Evolutionary conservation across 805 yeast genomes (phyloP).

Genomic region (Lipomyces yamadae): DNA sequence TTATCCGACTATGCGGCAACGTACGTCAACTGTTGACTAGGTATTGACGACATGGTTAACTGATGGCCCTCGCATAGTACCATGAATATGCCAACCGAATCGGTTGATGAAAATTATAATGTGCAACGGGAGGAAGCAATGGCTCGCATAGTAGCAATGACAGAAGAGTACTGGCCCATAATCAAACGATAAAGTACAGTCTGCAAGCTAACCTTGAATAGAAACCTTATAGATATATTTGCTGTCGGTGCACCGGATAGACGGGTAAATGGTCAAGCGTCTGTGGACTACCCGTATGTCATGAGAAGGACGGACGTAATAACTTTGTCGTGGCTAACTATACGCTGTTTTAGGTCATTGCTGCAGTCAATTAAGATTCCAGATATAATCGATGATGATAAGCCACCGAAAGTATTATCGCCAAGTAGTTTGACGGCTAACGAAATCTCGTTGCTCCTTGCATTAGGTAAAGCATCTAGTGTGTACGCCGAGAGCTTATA

Average conservation of each 20-base stretch:
- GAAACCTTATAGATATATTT: constrained; percentile 36
- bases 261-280: constrained; percentile 22
- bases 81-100: constrained; percentile 26
- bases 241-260: constrained; percentile 36
- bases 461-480: constrained; percentile 26
- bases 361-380: constrained; percentile 19
- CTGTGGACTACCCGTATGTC: constrained; percentile 29
- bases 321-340: neutral
- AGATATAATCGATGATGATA: neutral
- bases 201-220: constrained; percentile 7
- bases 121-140: constrained; percentile 31
- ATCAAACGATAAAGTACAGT: neutral
- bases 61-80: constrained; percentile 8
- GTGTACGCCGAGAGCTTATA: constrained; percentile 29
- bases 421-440: constrained; percentile 14
- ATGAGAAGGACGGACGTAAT: too few species aligned
- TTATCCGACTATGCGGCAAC: constrained; percentile 35
- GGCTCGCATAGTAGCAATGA: constrained; percentile 34
- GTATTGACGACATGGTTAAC: neutral
- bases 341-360: constrained; percentile 11
- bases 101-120: constrained; percentile 3
- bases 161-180: constrained; percentile 29
- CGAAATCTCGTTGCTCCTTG: constrained; percentile 22
- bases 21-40: constrained; percentile 16
- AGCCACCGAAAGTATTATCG: constrained; percentile 14